Conservation (phyloP, 2,329 filamentous ascomycete species). For the Stachybotrys elegans region DNA sequence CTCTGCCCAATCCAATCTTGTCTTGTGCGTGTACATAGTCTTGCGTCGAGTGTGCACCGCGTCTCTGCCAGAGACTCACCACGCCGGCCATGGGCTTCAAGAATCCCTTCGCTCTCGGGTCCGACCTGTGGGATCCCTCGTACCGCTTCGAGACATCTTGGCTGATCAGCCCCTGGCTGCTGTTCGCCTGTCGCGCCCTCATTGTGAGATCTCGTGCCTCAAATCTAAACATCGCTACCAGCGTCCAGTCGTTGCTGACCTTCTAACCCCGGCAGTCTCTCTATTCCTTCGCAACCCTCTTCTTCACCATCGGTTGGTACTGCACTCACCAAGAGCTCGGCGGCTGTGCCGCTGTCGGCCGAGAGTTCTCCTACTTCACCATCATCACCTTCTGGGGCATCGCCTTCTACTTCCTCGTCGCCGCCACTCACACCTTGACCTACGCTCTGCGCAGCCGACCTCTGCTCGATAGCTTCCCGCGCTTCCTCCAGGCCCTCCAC, state of each 20-base stretch:
- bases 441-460: slow-evolving; percentile 54
- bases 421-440: slow-evolving; percentile 62
- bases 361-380: slow-evolving; percentile 78
- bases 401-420: slow-evolving; percentile 69
- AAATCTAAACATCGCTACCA: no score
- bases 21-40: no score
- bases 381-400: slow-evolving; percentile 77
- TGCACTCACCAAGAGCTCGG: slow-evolving; percentile 43
- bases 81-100: slow-evolving; percentile 13
- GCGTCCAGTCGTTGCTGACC: no score
- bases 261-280: slow-evolving; percentile 43
- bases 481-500: slow-evolving; percentile 60
- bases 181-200: slow-evolving; percentile 53
- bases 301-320: slow-evolving; percentile 65
- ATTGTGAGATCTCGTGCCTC: slow-evolving; percentile 41
- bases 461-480: slow-evolving; percentile 55
- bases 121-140: slow-evolving; percentile 45
- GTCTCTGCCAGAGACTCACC: no score
- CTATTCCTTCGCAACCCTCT: slow-evolving; percentile 65
- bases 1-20: no score
- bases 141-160: slow-evolving; percentile 77
- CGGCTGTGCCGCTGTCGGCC: slow-evolving; percentile 40
- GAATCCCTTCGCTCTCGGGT: slow-evolving; percentile 33
- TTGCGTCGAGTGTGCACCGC: no score
- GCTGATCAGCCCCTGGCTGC: slow-evolving; percentile 61